These are phyloP conservation scores for Catharanthus roseus DNA, from an alignment of 257 asterid species.

Conservation along the genomic window DNA sequence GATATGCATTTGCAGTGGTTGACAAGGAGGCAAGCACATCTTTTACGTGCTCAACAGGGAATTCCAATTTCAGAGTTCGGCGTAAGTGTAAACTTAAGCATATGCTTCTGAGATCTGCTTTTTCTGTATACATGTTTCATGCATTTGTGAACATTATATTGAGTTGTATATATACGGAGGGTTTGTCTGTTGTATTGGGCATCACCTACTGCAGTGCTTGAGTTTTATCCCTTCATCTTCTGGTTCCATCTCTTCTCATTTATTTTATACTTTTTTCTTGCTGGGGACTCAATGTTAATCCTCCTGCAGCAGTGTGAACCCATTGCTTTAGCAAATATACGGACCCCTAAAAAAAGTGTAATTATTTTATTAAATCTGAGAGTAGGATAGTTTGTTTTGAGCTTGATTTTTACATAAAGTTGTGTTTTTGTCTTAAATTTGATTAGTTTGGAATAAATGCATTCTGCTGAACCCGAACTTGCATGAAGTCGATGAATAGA, in stretches of 20 bases:
- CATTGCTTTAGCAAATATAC: not conserved
- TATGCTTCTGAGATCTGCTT: not conserved
- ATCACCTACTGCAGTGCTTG: not conserved
- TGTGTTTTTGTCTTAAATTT: not conserved
- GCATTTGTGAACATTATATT: not conserved
- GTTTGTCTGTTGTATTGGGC: not conserved
- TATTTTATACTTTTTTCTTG: not conserved
- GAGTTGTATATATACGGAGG: not conserved
- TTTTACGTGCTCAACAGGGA: conserved; percentile 87
- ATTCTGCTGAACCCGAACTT: not conserved
- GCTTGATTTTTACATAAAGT: not conserved
- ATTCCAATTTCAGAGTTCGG: conserved; percentile 94
- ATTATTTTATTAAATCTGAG: not conserved
- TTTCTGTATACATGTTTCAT: not conserved
- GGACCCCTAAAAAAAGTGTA: too few species aligned
- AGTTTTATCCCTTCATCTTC: not conserved
- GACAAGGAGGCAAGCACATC: conserved; percentile 83
- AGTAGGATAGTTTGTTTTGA: not conserved
- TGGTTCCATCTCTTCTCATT: not conserved
- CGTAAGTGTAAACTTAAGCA: conserved; percentile 40
- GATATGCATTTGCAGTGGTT: conserved; percentile 59
- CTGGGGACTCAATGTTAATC: not conserved
- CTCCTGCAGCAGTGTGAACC: not conserved
- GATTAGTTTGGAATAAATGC: not conserved
- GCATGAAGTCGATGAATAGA: too few species aligned